Conservation (phyloP, 225 moss, liverwort and hornwort species). For the Thuidium tamariscinum region DNA sequence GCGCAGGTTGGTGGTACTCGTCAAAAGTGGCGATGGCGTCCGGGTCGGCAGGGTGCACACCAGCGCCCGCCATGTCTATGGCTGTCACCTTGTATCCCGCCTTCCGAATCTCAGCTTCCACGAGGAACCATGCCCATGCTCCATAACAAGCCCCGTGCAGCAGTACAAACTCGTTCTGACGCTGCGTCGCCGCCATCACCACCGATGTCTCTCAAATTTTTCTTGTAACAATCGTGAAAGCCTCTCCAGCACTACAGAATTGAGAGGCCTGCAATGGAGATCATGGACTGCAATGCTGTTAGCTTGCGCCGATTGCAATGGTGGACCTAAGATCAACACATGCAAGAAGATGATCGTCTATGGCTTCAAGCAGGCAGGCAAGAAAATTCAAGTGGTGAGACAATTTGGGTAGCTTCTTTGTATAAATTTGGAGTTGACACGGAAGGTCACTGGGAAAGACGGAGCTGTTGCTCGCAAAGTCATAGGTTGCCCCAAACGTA, state of each 20-base stretch:
- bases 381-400: background rate
- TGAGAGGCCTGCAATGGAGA: background rate
- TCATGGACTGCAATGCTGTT: background rate
- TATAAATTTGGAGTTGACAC: too few species aligned
- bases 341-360: background rate
- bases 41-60: background rate
- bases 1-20: slow-evolving; percentile 10
- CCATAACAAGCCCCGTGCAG: background rate
- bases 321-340: background rate
- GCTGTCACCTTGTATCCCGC: slow-evolving; percentile 7
- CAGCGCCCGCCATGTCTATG: slow-evolving; percentile 3
- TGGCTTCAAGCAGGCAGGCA: background rate
- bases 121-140: slow-evolving; percentile 10
- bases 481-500: background rate
- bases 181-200: background rate
- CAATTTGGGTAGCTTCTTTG: background rate
- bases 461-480: background rate
- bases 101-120: background rate
- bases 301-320: background rate
- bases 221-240: background rate
- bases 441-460: background rate
- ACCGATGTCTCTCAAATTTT: background rate
- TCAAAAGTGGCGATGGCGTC: slow-evolving; percentile 4
- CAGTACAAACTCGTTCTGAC: background rate
- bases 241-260: background rate